These are phyloP conservation scores for Vitis rotundifolia DNA, from an alignment of 164 flowering plant species.

Conservation along the genomic window DNA sequence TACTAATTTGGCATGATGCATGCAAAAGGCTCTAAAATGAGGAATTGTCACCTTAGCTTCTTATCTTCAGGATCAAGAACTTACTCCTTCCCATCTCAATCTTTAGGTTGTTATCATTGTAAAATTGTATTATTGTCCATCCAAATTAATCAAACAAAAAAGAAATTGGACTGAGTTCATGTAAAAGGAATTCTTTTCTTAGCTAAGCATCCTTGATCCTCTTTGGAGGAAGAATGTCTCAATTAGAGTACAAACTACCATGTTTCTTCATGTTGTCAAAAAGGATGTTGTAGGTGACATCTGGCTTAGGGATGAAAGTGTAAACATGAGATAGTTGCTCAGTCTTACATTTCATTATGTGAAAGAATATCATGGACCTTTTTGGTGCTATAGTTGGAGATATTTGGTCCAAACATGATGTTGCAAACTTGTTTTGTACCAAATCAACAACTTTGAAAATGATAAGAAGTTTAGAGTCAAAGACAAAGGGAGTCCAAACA, in stretches of 20 bases:
- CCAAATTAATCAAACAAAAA: neutral
- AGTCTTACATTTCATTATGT: constrained; percentile 75
- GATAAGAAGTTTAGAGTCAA: neutral
- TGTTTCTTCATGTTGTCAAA: constrained; percentile 87
- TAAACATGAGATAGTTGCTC: constrained; percentile 91
- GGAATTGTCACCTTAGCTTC: constrained; percentile 71
- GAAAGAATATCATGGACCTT: constrained; percentile 90
- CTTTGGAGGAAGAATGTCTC: constrained; percentile 44
- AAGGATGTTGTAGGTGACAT: constrained; percentile 90
- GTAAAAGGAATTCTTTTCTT: constrained; percentile 21
- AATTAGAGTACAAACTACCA: constrained; percentile 79
- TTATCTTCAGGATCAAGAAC: constrained; percentile 89
- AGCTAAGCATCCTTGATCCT: too few relatives aligned
- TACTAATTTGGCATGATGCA: too few relatives aligned
- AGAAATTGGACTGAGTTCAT: neutral
- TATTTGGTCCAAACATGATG: constrained; percentile 98
- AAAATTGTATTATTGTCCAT: neutral
- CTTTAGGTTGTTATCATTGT: constrained; percentile 67
- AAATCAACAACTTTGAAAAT: constrained; percentile 6
- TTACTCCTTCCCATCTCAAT: constrained; percentile 93
- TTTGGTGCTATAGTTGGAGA: constrained; percentile 88
- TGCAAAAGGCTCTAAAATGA: neutral
- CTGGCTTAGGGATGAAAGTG: constrained; percentile 82
- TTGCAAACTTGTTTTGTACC: constrained; percentile 39
- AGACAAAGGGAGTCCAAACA: neutral